These are phyloP conservation scores for Yarrowia osloensis DNA, from an alignment of 805 yeast genomes.

Conservation along the genomic window DNA sequence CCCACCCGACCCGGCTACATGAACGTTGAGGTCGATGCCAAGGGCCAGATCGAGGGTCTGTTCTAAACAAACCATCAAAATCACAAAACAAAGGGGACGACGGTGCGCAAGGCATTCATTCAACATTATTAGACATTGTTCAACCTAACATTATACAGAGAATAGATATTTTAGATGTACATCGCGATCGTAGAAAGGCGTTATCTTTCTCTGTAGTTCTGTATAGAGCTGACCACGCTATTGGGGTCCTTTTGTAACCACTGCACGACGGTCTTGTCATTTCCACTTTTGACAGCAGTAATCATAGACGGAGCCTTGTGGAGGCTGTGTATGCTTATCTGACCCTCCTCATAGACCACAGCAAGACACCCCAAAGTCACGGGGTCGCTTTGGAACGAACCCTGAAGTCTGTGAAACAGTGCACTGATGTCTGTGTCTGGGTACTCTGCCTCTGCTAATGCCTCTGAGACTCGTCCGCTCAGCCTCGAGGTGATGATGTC, in stretches of 20 bases:
- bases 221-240: neutral
- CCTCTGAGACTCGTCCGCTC: conserved; percentile 35
- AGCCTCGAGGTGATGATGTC: conserved; percentile 43
- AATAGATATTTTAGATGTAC: neutral
- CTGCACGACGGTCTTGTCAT: neutral
- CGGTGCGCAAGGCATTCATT: neutral
- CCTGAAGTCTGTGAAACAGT: neutral
- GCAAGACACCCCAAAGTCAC: conserved; percentile 6
- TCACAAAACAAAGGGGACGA: neutral
- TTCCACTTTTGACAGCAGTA: conserved; percentile 4
- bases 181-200: neutral
- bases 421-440: neutral
- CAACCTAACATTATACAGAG: conserved; percentile 26
- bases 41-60: conserved; percentile 92
- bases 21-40: conserved; percentile 89
- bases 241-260: conserved; percentile 1
- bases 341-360: conserved; percentile 9
- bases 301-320: conserved; percentile 7
- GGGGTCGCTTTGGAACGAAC: conserved; percentile 16
- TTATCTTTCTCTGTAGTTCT: neutral
- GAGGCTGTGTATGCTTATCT: neutral
- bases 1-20: conserved; percentile 96
- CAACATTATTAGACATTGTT: conserved; percentile 26
- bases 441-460: neutral
- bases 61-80: conserved; percentile 49